Evolutionary conservation across 1,284 basidiomycete species (phyloP).

Genomic region (Ustilago tritici): DNA sequence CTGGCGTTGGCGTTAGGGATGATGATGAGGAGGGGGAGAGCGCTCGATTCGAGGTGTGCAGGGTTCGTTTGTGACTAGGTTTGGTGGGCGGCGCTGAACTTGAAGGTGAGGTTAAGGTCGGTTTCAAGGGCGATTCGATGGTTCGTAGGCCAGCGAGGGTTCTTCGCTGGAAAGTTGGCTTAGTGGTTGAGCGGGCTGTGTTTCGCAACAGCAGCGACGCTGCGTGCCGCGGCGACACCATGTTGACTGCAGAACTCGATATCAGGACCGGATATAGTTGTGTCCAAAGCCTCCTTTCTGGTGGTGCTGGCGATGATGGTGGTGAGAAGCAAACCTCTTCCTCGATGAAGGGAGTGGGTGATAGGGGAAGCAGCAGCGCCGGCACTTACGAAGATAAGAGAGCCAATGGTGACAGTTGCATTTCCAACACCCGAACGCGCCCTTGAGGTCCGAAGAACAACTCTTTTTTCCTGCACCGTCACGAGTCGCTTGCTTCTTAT

Average conservation of each 20-base stretch:
- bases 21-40: constrained; percentile 7
- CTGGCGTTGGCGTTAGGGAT: constrained; percentile 2
- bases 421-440: constrained; percentile 2
- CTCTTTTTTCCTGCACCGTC: constrained; percentile 33
- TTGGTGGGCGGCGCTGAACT: background rate
- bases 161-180: background rate
- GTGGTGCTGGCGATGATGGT: constrained; percentile 12
- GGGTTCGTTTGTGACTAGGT: background rate
- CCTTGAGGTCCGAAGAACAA: constrained; percentile 27
- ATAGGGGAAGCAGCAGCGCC: background rate
- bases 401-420: constrained; percentile 29
- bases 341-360: background rate
- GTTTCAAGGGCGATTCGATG: background rate
- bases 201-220: constrained; percentile 21
- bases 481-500: constrained; percentile 39
- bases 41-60: constrained; percentile 8
- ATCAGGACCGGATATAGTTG: background rate
- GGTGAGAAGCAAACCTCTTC: constrained; percentile 1
- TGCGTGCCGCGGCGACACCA: constrained; percentile 23
- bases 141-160: background rate
- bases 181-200: constrained; percentile 13
- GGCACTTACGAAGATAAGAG: background rate
- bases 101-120: background rate
- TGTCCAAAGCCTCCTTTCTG: background rate
- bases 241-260: background rate